Evolutionary conservation across 139 green algal genomes (phyloP).

Genomic region (Chlorella sp.): DNA sequence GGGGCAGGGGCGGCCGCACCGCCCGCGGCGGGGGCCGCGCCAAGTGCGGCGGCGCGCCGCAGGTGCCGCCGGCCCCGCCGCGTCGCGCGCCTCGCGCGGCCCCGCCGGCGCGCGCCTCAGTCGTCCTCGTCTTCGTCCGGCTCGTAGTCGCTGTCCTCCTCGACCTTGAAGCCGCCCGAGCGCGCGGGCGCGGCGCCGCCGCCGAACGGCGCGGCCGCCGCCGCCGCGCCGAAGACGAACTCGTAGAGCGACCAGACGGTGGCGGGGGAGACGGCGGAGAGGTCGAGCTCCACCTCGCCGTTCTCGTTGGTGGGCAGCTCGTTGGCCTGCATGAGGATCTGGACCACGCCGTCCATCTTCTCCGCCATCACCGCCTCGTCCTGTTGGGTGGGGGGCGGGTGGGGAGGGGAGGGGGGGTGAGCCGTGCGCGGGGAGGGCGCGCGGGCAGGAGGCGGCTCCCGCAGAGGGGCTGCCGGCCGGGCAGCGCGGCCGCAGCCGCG

Average conservation of each 20-base stretch:
- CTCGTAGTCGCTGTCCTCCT: constrained; percentile 31
- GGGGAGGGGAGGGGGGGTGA: no score
- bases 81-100: no score
- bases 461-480: no score
- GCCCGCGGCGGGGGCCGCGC: no score
- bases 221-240: constrained; percentile 17
- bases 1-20: no score
- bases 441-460: no score
- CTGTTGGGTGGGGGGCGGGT: no score
- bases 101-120: not conserved
- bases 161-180: constrained; percentile 24
- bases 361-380: constrained; percentile 29
- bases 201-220: not conserved
- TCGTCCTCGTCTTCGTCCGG: constrained; percentile 30
- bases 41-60: no score
- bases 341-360: constrained; percentile 46
- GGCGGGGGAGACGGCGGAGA: constrained; percentile 20
- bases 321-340: constrained; percentile 37
- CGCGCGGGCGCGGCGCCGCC: not conserved
- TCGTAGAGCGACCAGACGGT: constrained; percentile 36
- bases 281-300: constrained; percentile 41
- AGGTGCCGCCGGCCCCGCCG: no score
- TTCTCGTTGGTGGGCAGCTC: constrained; percentile 42
- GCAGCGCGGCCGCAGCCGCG: no score
- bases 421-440: no score